phyloP scores from a whole-genome alignment of 805 yeast species.

The Nakazawaea holstii region DNA sequence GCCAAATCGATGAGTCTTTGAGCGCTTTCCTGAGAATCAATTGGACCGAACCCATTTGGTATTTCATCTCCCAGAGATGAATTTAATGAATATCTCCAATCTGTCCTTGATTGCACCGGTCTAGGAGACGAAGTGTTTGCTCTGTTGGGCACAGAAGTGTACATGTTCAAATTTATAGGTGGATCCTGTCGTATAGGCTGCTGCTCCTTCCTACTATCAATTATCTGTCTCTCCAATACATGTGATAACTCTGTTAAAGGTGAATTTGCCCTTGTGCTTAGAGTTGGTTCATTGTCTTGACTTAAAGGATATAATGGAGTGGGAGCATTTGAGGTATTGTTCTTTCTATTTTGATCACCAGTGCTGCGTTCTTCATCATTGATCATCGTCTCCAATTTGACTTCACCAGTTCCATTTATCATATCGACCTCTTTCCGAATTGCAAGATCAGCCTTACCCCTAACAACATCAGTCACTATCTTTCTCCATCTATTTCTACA shows the following conservation, averaged over 20 bases:
- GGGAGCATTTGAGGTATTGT: too few species aligned
- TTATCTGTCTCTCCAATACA: slow-evolving; percentile 5
- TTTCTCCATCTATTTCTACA: slow-evolving; percentile 93
- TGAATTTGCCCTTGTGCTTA: slow-evolving; percentile 3
- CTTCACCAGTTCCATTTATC: slow-evolving; percentile 32
- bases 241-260: slow-evolving; percentile 11
- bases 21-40: slow-evolving; percentile 48
- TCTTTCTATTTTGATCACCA: not conserved
- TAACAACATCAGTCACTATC: slow-evolving; percentile 67
- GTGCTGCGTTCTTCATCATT: not conserved
- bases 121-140: slow-evolving; percentile 14
- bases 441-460: slow-evolving; percentile 53
- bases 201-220: not conserved
- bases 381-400: slow-evolving; percentile 11
- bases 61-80: slow-evolving; percentile 41
- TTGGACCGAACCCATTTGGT: slow-evolving; percentile 39
- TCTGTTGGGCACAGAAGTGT: slow-evolving; percentile 6
- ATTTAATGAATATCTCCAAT: slow-evolving; percentile 57
- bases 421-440: slow-evolving; percentile 57
- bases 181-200: not conserved
- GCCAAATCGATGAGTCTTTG: slow-evolving; percentile 58
- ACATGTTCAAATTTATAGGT: slow-evolving; percentile 8
- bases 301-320: not conserved
- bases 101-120: slow-evolving; percentile 32
- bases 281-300: slow-evolving; percentile 6